These are phyloP conservation scores for Pseudogymnoascus sp. DNA, from an alignment of 2,329 filamentous ascomycete species.

Conservation along the genomic window DNA sequence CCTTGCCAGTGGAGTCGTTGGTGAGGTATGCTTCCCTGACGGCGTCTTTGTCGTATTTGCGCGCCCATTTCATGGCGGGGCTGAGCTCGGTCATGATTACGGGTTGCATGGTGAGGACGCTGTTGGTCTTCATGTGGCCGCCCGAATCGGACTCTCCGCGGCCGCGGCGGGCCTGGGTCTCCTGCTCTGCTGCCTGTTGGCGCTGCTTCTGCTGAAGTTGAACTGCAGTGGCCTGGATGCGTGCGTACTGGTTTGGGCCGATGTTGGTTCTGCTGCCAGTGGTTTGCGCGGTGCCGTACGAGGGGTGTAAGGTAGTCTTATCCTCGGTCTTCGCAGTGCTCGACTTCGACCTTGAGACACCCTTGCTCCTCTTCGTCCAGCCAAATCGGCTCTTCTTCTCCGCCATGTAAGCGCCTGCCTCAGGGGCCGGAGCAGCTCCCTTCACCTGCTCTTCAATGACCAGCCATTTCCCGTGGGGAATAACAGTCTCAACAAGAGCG, in stretches of 20 bases:
- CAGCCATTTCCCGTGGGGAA: constrained; percentile 76
- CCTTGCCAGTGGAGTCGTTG: constrained; percentile 58
- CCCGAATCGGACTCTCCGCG: constrained; percentile 45
- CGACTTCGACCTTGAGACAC: constrained; percentile 60
- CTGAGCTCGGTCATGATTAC: constrained; percentile 79
- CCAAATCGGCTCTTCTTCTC: constrained; percentile 95
- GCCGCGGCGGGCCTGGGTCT: constrained; percentile 38
- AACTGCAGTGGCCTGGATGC: constrained; percentile 83
- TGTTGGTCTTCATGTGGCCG: constrained; percentile 67
- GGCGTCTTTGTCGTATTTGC: constrained; percentile 83
- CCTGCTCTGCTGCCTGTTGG: constrained; percentile 34
- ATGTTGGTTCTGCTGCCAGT: constrained; percentile 72
- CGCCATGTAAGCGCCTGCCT: constrained; percentile 79
- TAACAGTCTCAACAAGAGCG: constrained; percentile 81
- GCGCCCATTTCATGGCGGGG: constrained; percentile 94
- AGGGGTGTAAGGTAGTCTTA: constrained; percentile 32
- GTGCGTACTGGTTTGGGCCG: constrained; percentile 83
- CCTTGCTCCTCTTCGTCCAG: constrained; percentile 64
- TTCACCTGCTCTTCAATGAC: constrained; percentile 96
- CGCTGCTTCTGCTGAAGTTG: constrained; percentile 65
- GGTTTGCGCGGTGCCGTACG: constrained; percentile 34
- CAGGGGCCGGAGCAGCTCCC: constrained; percentile 77
- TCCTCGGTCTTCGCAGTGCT: constrained; percentile 51
- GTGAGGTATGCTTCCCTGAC: constrained; percentile 80
- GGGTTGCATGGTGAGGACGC: constrained; percentile 80